phyloP scores from a whole-genome alignment of 2,329 filamentous ascomycete genomes.

The Colletotrichum eleusines region DNA sequence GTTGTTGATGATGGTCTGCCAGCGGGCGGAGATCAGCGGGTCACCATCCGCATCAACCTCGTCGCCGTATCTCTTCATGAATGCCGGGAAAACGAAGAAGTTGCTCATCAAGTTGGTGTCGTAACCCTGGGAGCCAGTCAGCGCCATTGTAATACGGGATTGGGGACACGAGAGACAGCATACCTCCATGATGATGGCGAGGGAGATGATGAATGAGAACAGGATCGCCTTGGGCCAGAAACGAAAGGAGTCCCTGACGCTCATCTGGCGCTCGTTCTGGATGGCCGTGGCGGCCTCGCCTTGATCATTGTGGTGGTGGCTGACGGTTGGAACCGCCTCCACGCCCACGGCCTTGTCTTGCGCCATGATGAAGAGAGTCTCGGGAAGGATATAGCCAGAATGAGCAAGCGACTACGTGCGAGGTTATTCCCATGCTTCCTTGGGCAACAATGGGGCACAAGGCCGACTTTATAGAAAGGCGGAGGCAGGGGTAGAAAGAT shows the following conservation, averaged over 20 bases:
- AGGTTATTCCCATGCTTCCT: slow-evolving; percentile 34
- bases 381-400: background rate
- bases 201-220: slow-evolving; percentile 45
- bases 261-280: slow-evolving; percentile 44
- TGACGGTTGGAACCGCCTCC: slow-evolving; percentile 34
- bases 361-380: slow-evolving; percentile 22
- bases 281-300: slow-evolving; percentile 40
- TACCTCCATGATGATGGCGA: slow-evolving; percentile 48
- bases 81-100: slow-evolving; percentile 54
- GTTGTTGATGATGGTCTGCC: slow-evolving; percentile 64
- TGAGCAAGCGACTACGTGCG: slow-evolving; percentile 1
- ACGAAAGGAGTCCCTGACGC: slow-evolving; percentile 42
- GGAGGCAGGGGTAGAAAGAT: slow-evolving; percentile 8
- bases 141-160: background rate
- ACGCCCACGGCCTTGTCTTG: slow-evolving; percentile 33
- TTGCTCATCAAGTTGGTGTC: slow-evolving; percentile 52
- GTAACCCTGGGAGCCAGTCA: slow-evolving; percentile 48
- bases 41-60: slow-evolving; percentile 50
- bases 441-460: slow-evolving; percentile 3
- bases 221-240: slow-evolving; percentile 44
- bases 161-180: background rate
- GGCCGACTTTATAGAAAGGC: slow-evolving; percentile 32
- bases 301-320: slow-evolving; percentile 22
- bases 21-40: slow-evolving; percentile 61
- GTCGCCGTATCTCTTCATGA: slow-evolving; percentile 54